phyloP scores from a whole-genome alignment of 2,329 filamentous ascomycete genomes.

The Xylaria hypoxylon region DNA sequence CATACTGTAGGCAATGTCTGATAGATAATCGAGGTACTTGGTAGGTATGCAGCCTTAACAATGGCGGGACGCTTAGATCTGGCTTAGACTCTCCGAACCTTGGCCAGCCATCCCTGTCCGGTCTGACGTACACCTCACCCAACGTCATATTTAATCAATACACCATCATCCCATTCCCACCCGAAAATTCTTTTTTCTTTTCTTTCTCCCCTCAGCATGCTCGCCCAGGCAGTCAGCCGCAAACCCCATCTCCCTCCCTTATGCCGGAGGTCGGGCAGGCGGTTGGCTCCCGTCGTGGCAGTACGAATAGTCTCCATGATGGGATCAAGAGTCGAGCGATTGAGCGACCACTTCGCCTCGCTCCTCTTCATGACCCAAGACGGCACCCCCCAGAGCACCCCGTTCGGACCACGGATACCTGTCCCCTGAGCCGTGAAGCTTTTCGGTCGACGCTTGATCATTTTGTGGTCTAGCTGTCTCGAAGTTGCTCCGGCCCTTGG shows the following conservation, averaged over 20 bases:
- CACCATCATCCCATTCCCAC: neutral
- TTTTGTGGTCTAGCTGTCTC: constrained; percentile 22
- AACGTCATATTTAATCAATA: constrained; percentile 24
- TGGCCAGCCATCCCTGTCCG: constrained; percentile 11
- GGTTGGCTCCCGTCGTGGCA: constrained; percentile 44
- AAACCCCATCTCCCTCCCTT: constrained; percentile 43
- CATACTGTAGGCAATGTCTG: no score
- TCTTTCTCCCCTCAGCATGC: constrained; percentile 35
- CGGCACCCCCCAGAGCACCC: constrained; percentile 36
- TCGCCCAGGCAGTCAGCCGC: constrained; percentile 45
- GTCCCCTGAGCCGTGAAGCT: constrained; percentile 31
- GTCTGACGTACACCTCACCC: constrained; percentile 32
- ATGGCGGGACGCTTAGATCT: no score
- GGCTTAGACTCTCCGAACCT: neutral
- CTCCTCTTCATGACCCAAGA: constrained; percentile 43
- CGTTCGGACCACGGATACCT: constrained; percentile 34
- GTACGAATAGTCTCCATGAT: constrained; percentile 40
- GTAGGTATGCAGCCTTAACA: no score
- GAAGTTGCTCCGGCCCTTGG: constrained; percentile 37
- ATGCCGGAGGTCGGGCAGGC: constrained; percentile 46
- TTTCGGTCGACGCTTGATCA: constrained; percentile 31
- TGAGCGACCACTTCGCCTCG: constrained; percentile 33
- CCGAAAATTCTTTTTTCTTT: constrained; percentile 1
- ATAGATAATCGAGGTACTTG: no score
- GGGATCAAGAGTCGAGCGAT: constrained; percentile 42